Conservation (phyloP, 306 rosid genomes). For the Corylus avellana region DNA sequence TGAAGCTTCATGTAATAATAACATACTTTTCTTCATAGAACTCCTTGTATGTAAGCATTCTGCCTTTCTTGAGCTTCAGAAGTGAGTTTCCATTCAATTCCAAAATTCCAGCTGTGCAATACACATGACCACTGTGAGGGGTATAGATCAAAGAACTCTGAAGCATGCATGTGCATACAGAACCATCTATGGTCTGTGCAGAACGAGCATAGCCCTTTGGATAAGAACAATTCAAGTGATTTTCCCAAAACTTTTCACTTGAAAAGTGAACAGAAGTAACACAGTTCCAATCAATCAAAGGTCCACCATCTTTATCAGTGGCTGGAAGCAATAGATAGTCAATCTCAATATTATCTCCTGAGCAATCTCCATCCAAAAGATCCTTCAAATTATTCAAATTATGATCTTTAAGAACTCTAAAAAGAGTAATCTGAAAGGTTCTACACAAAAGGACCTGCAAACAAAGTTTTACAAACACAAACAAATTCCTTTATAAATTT, state of each 20-base stretch:
- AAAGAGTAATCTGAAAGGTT: conserved; percentile 62
- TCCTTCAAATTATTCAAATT: conserved; percentile 32
- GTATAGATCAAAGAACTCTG: conserved; percentile 60
- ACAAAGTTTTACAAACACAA: conserved; percentile 14
- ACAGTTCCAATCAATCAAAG: conserved; percentile 54
- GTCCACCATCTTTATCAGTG: conserved; percentile 10
- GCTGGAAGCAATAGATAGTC: conserved; percentile 85
- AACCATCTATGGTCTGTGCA: conserved; percentile 46
- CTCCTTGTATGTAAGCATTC: conserved; percentile 51
- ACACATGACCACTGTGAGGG: conserved; percentile 60
- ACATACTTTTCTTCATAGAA: conserved; percentile 51
- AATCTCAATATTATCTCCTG: conserved; percentile 43
- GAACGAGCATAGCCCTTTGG: conserved; percentile 10
- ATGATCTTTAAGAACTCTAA: conserved; percentile 47
- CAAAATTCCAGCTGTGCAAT: conserved; percentile 48
- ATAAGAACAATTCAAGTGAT: conserved; percentile 25
- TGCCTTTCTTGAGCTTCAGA: conserved; percentile 40
- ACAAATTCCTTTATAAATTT: background rate
- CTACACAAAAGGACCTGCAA: conserved; percentile 61
- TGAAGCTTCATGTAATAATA: too few relatives aligned
- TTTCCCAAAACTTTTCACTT: conserved; percentile 6
- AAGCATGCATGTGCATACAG: conserved; percentile 56
- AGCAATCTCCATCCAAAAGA: conserved; percentile 22
- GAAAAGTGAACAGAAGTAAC: conserved; percentile 48
- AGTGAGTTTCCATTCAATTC: conserved; percentile 60